Base-by-base conservation (phyloP, 2,329 filamentous ascomycete species). In the Samsoniella hepiali region DNA sequence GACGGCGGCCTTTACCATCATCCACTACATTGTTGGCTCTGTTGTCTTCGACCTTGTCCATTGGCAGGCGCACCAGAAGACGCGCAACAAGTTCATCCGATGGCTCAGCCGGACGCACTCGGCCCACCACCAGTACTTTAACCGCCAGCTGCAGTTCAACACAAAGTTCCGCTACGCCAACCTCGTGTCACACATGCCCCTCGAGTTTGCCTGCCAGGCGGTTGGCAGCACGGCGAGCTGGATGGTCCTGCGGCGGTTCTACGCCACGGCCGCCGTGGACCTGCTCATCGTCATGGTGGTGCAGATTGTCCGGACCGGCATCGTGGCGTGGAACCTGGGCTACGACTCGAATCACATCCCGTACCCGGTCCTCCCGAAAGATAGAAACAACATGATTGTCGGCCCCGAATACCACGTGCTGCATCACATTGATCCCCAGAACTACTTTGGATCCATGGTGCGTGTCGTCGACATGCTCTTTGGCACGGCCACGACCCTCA, bases 381-480 rank as follows among this genome's bases (percentile, higher is more conserved):
- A 67, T 22, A 36, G 29, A n/a, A 62, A 51, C 36, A 50, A 49
- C 13, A 22, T 67, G 17, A 42, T 65, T 44, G 65, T 68, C 17
- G 66, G 66, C 0, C 66, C 66, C 4, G 44, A 68, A 31, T 68
- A 67, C 47, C 67, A 68, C 44, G 65, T 61, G 3, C 50, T 68
- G 27, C 67, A 68, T 58, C 65, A 68, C 40, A 58, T 68, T 27
- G 67, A 68, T 44, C 65, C 67, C n/a, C 58, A 60, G 31, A 64
- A 64, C 45, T 68, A 66, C 63, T 68, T 68, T 53, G 66, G 66
- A 11, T 67, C 67, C n/a, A 67, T 63, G 59, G 58, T 64, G 3
- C 65, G 66, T 15, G 29, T 67, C 6, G 40, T 67, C 17, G 67
- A 68, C 49, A 63, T 66, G 66, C 6, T 64, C 3, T 50, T 68